Conservation (phyloP, 805 yeast species). For the Isabelozyma heimii region DNA sequence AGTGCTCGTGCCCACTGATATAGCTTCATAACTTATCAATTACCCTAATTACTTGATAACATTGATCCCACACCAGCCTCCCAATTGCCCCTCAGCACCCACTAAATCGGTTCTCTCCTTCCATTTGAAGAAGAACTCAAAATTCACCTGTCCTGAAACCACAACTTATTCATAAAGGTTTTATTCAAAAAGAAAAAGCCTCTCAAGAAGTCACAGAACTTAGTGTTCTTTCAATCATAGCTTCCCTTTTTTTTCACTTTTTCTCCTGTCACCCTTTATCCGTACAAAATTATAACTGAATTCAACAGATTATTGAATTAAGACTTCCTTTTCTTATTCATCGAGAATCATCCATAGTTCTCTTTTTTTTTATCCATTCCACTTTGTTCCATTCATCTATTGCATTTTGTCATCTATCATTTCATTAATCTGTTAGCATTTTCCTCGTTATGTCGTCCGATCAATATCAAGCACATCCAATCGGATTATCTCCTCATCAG, state of each 20-base stretch:
- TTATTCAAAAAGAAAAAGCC: no score
- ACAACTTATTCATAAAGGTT: no score
- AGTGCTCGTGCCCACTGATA: no score
- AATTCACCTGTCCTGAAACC: no score
- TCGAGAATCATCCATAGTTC: neutral
- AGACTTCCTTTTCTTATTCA: neutral
- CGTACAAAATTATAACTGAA: neutral
- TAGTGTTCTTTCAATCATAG: neutral
- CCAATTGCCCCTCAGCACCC: no score
- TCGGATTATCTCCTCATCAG: neutral
- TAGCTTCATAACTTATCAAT: no score
- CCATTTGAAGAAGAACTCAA: no score
- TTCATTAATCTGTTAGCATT: neutral
- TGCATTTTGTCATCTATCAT: neutral
- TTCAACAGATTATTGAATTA: neutral
- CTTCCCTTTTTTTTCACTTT: neutral
- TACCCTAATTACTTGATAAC: no score
- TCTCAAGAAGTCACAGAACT: neutral
- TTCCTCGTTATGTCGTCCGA: neutral
- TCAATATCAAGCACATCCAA: neutral
- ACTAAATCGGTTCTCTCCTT: no score
- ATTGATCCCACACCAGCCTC: no score
- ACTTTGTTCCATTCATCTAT: neutral
- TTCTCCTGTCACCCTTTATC: neutral
- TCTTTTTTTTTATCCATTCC: neutral